Evolutionary conservation across 2,329 filamentous ascomycete genomes (phyloP).

Genomic region (Aspergillus flavus): DNA sequence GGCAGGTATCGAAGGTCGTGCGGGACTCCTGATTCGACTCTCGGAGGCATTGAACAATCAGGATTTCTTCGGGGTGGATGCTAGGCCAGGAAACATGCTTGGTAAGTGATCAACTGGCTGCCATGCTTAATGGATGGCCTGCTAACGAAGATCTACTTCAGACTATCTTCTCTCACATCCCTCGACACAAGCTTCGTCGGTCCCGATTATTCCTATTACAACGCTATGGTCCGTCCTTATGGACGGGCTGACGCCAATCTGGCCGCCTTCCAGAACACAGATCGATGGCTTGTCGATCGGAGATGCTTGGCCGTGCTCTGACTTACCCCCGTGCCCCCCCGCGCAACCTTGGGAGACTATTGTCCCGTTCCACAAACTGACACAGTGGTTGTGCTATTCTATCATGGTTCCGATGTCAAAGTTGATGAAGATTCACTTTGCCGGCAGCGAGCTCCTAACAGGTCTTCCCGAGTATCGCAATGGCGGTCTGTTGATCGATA

Average conservation of each 20-base stretch:
- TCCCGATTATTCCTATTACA: conserved; percentile 82
- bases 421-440: conserved; percentile 77
- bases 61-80: conserved; percentile 81
- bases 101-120: conserved; percentile 56
- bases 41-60: conserved; percentile 75
- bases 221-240: conserved; percentile 91
- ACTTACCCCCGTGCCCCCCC: conserved; percentile 71
- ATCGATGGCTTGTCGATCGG: conserved; percentile 86
- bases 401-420: conserved; percentile 89
- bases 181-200: conserved; percentile 83
- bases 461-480: conserved; percentile 92
- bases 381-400: conserved; percentile 92
- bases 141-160: conserved; percentile 37
- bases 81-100: conserved; percentile 90
- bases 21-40: conserved; percentile 75
- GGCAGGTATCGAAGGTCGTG: conserved; percentile 81
- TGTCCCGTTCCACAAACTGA: conserved; percentile 90
- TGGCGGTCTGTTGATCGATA: conserved; percentile 82
- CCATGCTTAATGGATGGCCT: background rate
- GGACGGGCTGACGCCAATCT: conserved; percentile 82
- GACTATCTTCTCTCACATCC: conserved; percentile 93
- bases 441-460: conserved; percentile 78
- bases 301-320: conserved; percentile 89
- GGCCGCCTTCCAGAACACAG: conserved; percentile 82
- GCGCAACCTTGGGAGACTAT: conserved; percentile 76